A percentile compares a stretch with the other conserved stretches of the same genome.
These are phyloP conservation scores for Ploettnerulaceae sp. DNA, from an alignment of 2,329 filamentous ascomycete genomes.

Conservation along the genomic window DNA sequence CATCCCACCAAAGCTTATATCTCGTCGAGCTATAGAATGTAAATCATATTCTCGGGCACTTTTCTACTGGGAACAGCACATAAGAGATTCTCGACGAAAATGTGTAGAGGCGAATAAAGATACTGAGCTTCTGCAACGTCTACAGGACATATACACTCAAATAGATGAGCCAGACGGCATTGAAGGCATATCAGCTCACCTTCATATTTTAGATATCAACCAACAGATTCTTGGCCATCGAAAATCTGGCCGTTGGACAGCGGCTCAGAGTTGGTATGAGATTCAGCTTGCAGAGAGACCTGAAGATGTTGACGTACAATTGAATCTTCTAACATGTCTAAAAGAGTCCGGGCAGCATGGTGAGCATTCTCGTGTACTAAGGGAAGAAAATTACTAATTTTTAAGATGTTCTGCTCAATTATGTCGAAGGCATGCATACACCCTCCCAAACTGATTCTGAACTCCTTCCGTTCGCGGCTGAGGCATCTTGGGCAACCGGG, in stretches of 20 bases:
- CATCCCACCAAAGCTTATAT: slow-evolving; percentile 68
- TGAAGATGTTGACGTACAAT: slow-evolving; percentile 69
- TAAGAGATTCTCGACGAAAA: slow-evolving; percentile 45
- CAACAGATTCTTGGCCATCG: slow-evolving; percentile 90
- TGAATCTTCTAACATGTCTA: slow-evolving; percentile 80
- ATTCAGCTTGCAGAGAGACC: slow-evolving; percentile 78
- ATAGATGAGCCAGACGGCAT: slow-evolving; percentile 98
- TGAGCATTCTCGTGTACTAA: slow-evolving; percentile 38
- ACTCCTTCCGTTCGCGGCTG: slow-evolving; percentile 77
- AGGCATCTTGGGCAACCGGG: slow-evolving; percentile 86
- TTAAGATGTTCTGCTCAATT: slow-evolving; percentile 76
- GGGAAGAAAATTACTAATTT: background rate
- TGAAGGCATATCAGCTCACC: slow-evolving; percentile 84
- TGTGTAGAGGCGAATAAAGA: slow-evolving; percentile 33
- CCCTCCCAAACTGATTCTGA: slow-evolving; percentile 47
- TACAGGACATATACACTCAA: slow-evolving; percentile 93
- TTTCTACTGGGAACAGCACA: slow-evolving; percentile 92
- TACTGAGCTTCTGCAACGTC: slow-evolving; percentile 65
- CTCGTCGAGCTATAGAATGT: slow-evolving; percentile 84
- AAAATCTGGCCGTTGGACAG: slow-evolving; percentile 89
- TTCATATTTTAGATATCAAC: slow-evolving; percentile 83
- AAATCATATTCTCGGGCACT: slow-evolving; percentile 87
- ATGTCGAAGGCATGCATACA: slow-evolving; percentile 70
- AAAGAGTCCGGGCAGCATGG: slow-evolving; percentile 95
- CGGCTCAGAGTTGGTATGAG: slow-evolving; percentile 97